Base-by-base conservation (phyloP, 2,329 filamentous ascomycete genomes). In the Trichoderma koningii region DNA sequence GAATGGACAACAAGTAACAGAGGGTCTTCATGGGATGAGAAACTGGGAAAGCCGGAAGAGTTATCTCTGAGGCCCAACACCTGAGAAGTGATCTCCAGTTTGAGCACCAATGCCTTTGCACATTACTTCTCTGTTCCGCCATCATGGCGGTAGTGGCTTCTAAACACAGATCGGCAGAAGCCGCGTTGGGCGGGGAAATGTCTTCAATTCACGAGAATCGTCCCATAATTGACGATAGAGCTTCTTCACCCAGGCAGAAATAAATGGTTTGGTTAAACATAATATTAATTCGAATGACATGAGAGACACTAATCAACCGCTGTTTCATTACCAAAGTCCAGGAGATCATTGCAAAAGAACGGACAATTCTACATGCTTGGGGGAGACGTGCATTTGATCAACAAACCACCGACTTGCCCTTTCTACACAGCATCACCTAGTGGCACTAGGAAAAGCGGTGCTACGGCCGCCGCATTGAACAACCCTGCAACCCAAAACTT, bases 401-500 rank as follows among this genome's bases (percentile, higher is more conserved):
- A 38, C 17, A 41, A 41, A 15, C 17, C n/a, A 28, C 28, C 28
- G 7, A 7, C 7, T 15, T 12, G 17, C 6, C 42, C n/a, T 19
- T 26, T 12, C 23, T 47, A 60, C 42, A 51, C 30, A 23, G 45
- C 34, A 51, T 60, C 47, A 9, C 47, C 47, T 41, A 60, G 15
- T 7, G 19, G 34, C 34, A 51, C 30, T 9, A 60, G 28, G 2
- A 51, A 42, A 51, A 60, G 47, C 7, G 56, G 56, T 7, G 51
- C 30, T 17, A 60, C 21, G 14, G 47, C 56, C 17, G 42, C 34
- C 6, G 47, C 47, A 23, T 60, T 60, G 21, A 60, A 28, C 10
- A 60, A 15, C 14, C 56, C 56, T 19, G 56, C 56, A 42, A 60
- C 42, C 56, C 56, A 60, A 10, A 60, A 60, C 30, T 60, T 60